Evolutionary conservation across 2,329 filamentous ascomycete species (phyloP).

Genomic region (Trichoderma citrinoviride): DNA sequence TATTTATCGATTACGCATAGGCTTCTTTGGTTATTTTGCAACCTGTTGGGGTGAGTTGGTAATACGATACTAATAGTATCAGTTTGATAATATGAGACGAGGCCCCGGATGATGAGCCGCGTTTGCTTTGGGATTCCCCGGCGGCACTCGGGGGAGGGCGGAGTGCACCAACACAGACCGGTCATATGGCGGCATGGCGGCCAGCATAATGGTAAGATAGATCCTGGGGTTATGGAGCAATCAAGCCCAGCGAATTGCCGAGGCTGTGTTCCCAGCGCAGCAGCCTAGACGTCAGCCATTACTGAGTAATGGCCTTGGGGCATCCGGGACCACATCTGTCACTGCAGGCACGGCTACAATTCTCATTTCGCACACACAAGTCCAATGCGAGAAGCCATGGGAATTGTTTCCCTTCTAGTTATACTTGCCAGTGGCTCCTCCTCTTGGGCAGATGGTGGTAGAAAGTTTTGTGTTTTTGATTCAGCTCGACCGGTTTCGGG

Average conservation of each 20-base stretch:
- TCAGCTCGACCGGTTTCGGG: slow-evolving; percentile 20
- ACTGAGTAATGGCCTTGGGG: no score
- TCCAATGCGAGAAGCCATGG: slow-evolving; percentile 5
- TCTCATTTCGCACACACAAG: not conserved
- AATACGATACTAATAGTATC: no score
- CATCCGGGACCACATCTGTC: not conserved
- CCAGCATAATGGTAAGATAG: not conserved
- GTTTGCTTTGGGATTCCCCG: not conserved
- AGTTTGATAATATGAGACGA: no score
- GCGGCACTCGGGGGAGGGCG: not conserved
- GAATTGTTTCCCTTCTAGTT: not conserved
- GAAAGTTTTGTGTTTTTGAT: not conserved
- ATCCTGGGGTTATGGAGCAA: not conserved
- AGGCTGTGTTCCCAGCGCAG: no score
- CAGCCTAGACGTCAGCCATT: no score
- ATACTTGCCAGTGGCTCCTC: not conserved
- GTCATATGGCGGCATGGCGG: not conserved
- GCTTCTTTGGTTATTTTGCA: no score
- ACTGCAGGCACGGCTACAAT: not conserved
- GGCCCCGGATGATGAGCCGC: no score
- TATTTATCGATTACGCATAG: no score
- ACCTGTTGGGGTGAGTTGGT: no score
- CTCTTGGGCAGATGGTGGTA: not conserved
- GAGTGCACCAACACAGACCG: not conserved
- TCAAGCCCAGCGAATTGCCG: not conserved